Base-by-base conservation (phyloP, 306 rosid species). In the Vicia villosa region DNA sequence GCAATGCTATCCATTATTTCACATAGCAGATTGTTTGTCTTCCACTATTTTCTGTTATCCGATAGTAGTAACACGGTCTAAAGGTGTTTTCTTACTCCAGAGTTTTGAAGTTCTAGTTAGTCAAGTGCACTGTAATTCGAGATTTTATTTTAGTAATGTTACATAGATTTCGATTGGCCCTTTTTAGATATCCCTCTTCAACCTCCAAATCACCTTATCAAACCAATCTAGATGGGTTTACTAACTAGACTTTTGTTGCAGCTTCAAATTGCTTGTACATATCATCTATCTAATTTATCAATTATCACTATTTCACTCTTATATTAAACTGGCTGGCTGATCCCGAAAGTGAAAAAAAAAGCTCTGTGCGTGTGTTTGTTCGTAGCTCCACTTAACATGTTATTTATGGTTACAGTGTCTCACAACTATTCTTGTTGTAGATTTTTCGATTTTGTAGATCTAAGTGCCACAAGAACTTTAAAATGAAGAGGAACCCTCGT, bases 401-500 rank as follows among this genome's bases (percentile, higher is more conserved):
- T 19, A 10, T 15, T 6, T 15, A 19, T 70, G 66, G 56, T 45
- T 55, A 14, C 14, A 49, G n/a, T 34, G 45, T 40, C 74, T 73
- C 50, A 73, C 51, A 19, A 32, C 12, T n/a, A 0, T 10, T 73
- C 11, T 17, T 52, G 38, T n/a, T 82, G 71, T 75, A 94, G 98
- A 87, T 94, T 63, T 94, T 90, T 69, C 77, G 96, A 21, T 90
- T 94, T 72, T 90, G 97, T 81, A 78, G 98, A 68, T 88, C 98
- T 2, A 94, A 94, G 67, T 90, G 98, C 70, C 98, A 94, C 88
- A 94, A 94, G 80, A 94, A 94, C 82, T 94, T 94, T 14, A 94
- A 94, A 84, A 94, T 94, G 98, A 94, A 94, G 92, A 85, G 98
- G 67, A 90, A 94, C 76, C 97, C 98, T 41, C 92, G 96, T 3